Conservation (phyloP, 371 early-diverging fungal genomes). For the Mucor saturninus region DNA sequence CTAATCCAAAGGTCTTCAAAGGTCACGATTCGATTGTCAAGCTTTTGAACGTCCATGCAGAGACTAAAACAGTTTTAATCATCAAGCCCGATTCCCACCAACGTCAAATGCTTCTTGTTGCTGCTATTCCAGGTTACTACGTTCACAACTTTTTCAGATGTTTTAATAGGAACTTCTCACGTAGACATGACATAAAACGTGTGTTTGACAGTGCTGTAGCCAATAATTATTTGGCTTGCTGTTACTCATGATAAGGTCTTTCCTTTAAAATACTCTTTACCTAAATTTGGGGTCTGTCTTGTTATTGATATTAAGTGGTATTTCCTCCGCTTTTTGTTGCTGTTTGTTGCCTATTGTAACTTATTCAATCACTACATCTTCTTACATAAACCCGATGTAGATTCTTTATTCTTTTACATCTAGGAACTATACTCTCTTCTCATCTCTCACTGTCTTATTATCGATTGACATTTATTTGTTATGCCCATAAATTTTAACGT, state of each 20-base stretch:
- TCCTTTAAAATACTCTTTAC: no score
- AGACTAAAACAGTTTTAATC: slow-evolving; percentile 96
- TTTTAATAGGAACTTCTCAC: slow-evolving; percentile 79
- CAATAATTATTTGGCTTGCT: slow-evolving; percentile 92
- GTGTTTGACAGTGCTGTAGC: slow-evolving; percentile 92
- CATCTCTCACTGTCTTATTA: no score
- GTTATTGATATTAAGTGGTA: no score
- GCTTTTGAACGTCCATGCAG: slow-evolving; percentile 92
- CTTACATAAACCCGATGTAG: no score
- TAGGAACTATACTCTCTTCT: no score
- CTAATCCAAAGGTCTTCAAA: slow-evolving; percentile 93
- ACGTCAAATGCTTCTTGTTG: slow-evolving; percentile 90
- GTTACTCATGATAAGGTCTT: slow-evolving; percentile 61
- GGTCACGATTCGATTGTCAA: slow-evolving; percentile 93
- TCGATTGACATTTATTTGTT: no score
- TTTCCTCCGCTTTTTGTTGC: no score
- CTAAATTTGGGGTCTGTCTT: no score
- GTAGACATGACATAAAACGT: slow-evolving; percentile 83
- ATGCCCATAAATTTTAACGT: no score
- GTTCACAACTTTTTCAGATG: slow-evolving; percentile 70
- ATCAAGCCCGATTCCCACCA: slow-evolving; percentile 91
- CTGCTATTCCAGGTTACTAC: slow-evolving; percentile 75
- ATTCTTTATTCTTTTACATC: no score
- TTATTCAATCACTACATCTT: no score
- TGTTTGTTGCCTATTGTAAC: no score